phyloP scores from a whole-genome alignment of 352 stramenopile genomes.

The Peronosclerospora sorghi region DNA sequence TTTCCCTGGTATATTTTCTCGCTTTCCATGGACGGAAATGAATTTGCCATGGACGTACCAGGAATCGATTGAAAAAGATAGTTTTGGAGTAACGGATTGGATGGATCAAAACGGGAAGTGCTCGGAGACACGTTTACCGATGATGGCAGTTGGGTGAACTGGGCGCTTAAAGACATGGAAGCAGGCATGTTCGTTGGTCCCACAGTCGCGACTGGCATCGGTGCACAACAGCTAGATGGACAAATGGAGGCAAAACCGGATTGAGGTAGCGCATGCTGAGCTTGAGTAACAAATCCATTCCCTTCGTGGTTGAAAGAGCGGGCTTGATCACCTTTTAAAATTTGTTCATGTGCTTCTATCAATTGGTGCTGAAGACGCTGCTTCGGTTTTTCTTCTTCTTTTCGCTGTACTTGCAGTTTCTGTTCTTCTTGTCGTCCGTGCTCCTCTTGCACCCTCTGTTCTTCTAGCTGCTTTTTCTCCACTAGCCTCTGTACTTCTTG shows the following conservation, averaged over 20 bases:
- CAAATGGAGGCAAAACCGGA: conserved; percentile 11
- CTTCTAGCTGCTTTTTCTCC: conserved; percentile 1
- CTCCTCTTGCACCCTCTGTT: conserved; percentile 5
- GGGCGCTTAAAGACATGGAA: conserved; percentile 1
- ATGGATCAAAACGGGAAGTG: conserved; percentile 5
- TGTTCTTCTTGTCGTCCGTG: not conserved
- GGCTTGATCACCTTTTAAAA: conserved; percentile 9
- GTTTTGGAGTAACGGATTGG: conserved; percentile 1
- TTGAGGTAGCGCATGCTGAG: conserved; percentile 12
- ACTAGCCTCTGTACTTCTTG: not conserved
- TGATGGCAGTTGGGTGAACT: conserved; percentile 7
- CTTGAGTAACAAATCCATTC: conserved; percentile 11
- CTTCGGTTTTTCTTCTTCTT: not conserved
- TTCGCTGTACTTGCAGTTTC: not conserved
- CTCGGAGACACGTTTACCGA: conserved; percentile 8
- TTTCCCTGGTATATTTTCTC: conserved; percentile 9
- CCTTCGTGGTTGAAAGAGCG: conserved; percentile 5
- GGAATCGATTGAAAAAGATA: conserved; percentile 4
- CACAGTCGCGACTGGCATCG: conserved; percentile 10
- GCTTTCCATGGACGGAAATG: conserved; percentile 2
- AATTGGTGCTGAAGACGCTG: not conserved
- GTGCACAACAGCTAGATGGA: conserved; percentile 5
- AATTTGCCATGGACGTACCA: conserved; percentile 2
- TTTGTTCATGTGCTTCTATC: conserved; percentile 2
- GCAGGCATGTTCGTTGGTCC: conserved; percentile 5